Conservation (phyloP, 2,329 filamentous ascomycete species). For the Aspergillus ochraceus region DNA sequence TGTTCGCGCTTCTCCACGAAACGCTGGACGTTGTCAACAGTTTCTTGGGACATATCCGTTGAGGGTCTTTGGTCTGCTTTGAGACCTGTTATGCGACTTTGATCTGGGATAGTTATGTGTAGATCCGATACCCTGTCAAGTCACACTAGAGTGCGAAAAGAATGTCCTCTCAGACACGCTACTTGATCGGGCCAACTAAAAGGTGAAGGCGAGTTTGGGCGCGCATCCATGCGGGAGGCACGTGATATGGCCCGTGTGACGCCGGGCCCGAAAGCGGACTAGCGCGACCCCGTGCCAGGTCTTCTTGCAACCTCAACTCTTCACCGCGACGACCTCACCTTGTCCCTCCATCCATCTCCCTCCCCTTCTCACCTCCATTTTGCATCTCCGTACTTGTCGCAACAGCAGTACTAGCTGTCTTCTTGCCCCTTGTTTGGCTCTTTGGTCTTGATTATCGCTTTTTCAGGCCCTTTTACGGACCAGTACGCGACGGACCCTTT, state of each 20-base stretch:
- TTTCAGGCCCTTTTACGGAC: background rate
- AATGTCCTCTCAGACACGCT: background rate
- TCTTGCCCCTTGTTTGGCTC: background rate
- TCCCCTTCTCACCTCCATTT: conserved; percentile 10
- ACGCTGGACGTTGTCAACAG: conserved; percentile 32
- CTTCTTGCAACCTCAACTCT: conserved; percentile 25
- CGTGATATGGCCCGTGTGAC: background rate
- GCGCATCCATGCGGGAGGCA: background rate
- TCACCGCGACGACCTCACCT: conserved; percentile 18
- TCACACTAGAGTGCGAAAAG: background rate
- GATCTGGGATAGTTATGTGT: background rate
- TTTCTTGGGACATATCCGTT: conserved; percentile 36
- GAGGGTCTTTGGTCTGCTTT: background rate
- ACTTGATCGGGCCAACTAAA: background rate
- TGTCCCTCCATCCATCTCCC: conserved; percentile 11
- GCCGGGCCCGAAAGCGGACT: conserved; percentile 16
- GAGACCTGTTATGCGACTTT: background rate
- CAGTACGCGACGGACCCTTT: background rate
- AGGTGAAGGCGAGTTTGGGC: background rate
- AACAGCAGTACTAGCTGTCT: background rate
- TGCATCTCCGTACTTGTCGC: conserved; percentile 5
- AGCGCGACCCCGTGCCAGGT: conserved; percentile 24
- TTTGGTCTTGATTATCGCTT: conserved; percentile 2
- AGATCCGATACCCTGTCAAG: background rate
- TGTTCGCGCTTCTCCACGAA: conserved; percentile 37